These are phyloP conservation scores for Sclerotinia sclerotiorum DNA, from an alignment of 2,329 filamentous ascomycete genomes.

Conservation along the genomic window DNA sequence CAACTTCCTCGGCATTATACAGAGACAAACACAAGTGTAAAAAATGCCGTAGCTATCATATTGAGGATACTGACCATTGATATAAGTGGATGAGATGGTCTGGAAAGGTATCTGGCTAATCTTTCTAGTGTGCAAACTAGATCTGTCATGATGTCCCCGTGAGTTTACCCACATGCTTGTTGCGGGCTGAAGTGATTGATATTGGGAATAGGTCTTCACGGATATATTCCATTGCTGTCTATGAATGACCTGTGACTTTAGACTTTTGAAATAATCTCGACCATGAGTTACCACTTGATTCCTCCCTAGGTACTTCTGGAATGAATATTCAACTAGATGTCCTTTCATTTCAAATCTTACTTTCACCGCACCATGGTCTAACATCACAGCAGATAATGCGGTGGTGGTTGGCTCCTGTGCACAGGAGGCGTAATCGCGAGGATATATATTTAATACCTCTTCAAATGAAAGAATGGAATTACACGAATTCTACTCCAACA, in stretches of 20 bases:
- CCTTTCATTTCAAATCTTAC: not conserved
- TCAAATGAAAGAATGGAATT: not conserved
- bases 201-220: not conserved
- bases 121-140: not conserved
- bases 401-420: not conserved
- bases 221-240: not conserved
- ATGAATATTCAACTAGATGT: not conserved
- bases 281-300: not conserved
- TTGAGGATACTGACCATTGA: not conserved
- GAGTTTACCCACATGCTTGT: not conserved
- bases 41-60: not conserved
- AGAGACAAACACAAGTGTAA: not conserved
- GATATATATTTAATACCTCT: not conserved
- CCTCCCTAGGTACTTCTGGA: not conserved
- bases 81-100: not conserved
- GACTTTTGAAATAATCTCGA: not conserved
- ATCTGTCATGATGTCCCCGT: constrained; percentile 8
- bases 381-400: constrained; percentile 1
- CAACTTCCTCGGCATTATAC: not conserved
- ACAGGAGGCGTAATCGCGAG: not conserved
- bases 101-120: constrained; percentile 1
- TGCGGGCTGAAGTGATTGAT: not conserved
- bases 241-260: not conserved
- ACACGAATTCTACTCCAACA: not conserved
- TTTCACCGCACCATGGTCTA: not conserved